These are phyloP conservation scores for Cardamine chenopodiifolia DNA, from an alignment of 345 rosid genomes.

Conservation along the genomic window DNA sequence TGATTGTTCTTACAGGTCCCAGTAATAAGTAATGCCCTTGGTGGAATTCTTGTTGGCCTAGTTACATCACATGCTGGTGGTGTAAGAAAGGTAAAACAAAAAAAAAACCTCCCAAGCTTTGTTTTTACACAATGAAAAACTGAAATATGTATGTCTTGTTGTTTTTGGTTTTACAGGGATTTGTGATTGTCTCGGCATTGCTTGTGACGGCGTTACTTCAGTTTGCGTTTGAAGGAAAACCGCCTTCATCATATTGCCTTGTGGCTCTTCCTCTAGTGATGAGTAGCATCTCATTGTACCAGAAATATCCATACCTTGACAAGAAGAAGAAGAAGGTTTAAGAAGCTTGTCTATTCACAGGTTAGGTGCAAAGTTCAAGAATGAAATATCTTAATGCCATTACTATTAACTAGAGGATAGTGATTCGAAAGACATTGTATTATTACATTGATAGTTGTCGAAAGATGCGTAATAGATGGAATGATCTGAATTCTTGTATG, in stretches of 20 bases:
- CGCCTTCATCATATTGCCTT: slow-evolving; percentile 74
- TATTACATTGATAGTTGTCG: slow-evolving; percentile 15
- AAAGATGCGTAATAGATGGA: slow-evolving; percentile 23
- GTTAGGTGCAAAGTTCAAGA: slow-evolving; percentile 20
- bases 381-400: slow-evolving; percentile 13
- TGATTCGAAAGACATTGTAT: slow-evolving; percentile 26
- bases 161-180: slow-evolving; percentile 62
- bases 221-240: slow-evolving; percentile 88
- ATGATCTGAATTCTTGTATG: slow-evolving; percentile 2
- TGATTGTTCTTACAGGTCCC: slow-evolving; percentile 62
- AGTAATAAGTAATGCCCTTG: slow-evolving; percentile 75
- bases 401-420: slow-evolving; percentile 29
- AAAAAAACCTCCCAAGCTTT: not conserved
- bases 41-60: slow-evolving; percentile 96
- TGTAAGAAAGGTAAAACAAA: slow-evolving; percentile 74
- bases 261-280: slow-evolving; percentile 84
- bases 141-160: not conserved
- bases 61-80: slow-evolving; percentile 97
- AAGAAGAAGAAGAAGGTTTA: slow-evolving; percentile 83
- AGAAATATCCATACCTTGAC: slow-evolving; percentile 71
- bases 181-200: slow-evolving; percentile 93
- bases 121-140: not conserved
- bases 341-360: slow-evolving; percentile 12
- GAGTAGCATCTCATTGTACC: slow-evolving; percentile 85
- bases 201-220: slow-evolving; percentile 89